A percentile compares a stretch with the other conserved stretches of the same genome.
Evolutionary conservation across 2,329 filamentous ascomycete species (phyloP).

Genomic region (Zymoseptoria ardabiliae): DNA sequence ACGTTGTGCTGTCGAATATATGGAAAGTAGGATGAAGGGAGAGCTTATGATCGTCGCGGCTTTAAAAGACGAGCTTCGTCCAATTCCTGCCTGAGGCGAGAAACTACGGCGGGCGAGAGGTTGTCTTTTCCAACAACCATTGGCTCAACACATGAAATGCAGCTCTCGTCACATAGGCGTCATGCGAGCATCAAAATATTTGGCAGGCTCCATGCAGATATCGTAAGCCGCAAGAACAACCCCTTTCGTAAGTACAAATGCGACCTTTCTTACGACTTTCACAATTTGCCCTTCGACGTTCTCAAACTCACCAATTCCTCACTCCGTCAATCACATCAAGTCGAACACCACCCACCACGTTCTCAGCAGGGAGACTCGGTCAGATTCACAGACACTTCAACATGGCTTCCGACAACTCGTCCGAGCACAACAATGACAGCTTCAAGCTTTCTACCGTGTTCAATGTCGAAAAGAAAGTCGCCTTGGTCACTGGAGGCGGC

Average conservation of each 20-base stretch:
- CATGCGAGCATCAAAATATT: not conserved
- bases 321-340: not conserved
- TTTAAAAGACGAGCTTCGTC: not conserved
- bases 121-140: not conserved
- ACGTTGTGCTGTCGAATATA: not conserved
- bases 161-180: not conserved
- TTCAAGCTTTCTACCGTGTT: slow-evolving; percentile 31
- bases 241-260: not conserved
- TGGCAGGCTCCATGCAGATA: no score
- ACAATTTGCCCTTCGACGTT: not conserved
- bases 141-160: not conserved
- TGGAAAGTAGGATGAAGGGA: not conserved
- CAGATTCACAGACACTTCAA: slow-evolving; percentile 4
- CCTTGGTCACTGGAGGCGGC: slow-evolving; percentile 30
- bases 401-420: slow-evolving; percentile 13
- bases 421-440: slow-evolving; percentile 28
- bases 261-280: not conserved
- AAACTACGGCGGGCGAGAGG: not conserved
- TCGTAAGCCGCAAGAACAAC: no score
- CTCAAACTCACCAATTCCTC: not conserved
- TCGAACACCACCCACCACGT: not conserved
- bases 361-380: not conserved
- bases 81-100: not conserved
- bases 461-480: slow-evolving; percentile 22
- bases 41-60: not conserved